Evolutionary conservation across 1,139 yeast genomes (phyloP), one percentile per base, ranked within the genome.

Genomic region (Nakaseomyces nivariensis): DNA sequence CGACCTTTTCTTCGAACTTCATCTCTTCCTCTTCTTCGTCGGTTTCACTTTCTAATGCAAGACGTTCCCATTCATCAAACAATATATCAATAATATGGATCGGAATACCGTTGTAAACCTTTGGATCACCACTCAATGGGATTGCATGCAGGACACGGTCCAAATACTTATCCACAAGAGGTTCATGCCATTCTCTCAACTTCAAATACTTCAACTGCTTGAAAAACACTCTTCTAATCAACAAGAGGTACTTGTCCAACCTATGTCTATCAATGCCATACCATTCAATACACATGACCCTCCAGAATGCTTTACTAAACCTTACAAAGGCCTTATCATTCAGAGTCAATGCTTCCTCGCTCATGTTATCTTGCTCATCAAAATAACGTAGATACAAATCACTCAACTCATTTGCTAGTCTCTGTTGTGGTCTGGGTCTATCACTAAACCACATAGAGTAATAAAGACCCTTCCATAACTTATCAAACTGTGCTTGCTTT

Each of bases 361-460:
- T 52, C 27, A 43, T 46, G 36, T 50, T 59, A 47, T 58, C 60
- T 3, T 49, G 49, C 27, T 50, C 55, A 36, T 58, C 51, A 31
- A 59, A 57, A 44, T 60, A 64, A 24, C 58, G 72, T 29, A 58
- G 49, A 53, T 76, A 77, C 46, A 92, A 71, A 47, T 70, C 74
- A 0, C 94, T 95, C 54, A 92, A 72, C 47, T 79, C 80, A 49
- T 76, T 79, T 3, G 96, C 95, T 44, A 92, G 72, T 52, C 82
- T 72, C 66, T 89, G 96, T 68, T 92, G 98, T 31, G 96, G 94
- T 58, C 83, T 75, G 32, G 96, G 95, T 60, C 94, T 79, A 68
- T 92, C 98, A 63, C 95, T 79, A 68, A 85, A 88, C 98, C 98
- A 92, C 96, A 92, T 87, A 31, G 88, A 81, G 66, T 75, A 92